A percentile compares a stretch with the other conserved stretches of the same genome.
Conservation (phyloP, 345 rosid genomes). For the Toxicodendron radicans region DNA sequence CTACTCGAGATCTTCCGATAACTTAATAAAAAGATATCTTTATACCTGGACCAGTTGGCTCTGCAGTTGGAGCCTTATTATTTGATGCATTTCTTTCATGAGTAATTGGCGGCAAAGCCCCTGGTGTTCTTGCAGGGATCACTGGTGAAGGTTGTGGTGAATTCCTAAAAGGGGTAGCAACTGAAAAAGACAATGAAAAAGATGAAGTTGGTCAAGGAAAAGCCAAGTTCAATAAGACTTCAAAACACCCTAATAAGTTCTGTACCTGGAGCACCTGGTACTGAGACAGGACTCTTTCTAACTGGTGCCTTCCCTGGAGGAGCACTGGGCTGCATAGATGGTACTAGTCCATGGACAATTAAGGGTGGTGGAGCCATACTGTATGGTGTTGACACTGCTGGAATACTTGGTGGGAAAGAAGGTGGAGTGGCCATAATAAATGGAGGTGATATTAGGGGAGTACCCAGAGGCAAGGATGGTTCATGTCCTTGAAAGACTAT, state of each 20-base stretch:
- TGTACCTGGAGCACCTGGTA: conserved; percentile 48
- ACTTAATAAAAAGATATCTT: conserved; percentile 1
- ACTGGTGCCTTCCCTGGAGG: conserved; percentile 33
- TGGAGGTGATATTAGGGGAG: conserved; percentile 18
- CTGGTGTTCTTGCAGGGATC: conserved; percentile 26
- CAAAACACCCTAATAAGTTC: conserved; percentile 14
- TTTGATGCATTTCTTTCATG: conserved; percentile 19
- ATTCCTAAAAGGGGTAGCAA: conserved; percentile 21
- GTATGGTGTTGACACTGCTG: conserved; percentile 14
- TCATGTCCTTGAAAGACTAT: conserved; percentile 16
- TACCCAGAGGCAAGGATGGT: conserved; percentile 31
- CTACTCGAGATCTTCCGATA: conserved; percentile 8
- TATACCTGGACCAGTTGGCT: conserved; percentile 20
- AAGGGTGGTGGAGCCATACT: conserved; percentile 32
- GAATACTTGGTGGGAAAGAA: conserved; percentile 23
- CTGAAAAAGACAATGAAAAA: conserved; percentile 24
- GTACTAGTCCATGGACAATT: conserved; percentile 9
- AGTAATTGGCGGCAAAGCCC: conserved; percentile 24
- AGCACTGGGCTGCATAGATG: conserved; percentile 29
- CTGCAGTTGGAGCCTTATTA: conserved; percentile 21
- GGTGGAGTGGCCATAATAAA: conserved; percentile 25
- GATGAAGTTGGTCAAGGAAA: conserved; percentile 8
- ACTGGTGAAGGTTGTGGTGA: conserved; percentile 21
- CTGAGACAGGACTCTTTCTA: conserved; percentile 33
- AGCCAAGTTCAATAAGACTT: conserved; percentile 10